Base-by-base conservation (phyloP, 768 basidiomycete genomes). In the Exidia glandulosa region DNA sequence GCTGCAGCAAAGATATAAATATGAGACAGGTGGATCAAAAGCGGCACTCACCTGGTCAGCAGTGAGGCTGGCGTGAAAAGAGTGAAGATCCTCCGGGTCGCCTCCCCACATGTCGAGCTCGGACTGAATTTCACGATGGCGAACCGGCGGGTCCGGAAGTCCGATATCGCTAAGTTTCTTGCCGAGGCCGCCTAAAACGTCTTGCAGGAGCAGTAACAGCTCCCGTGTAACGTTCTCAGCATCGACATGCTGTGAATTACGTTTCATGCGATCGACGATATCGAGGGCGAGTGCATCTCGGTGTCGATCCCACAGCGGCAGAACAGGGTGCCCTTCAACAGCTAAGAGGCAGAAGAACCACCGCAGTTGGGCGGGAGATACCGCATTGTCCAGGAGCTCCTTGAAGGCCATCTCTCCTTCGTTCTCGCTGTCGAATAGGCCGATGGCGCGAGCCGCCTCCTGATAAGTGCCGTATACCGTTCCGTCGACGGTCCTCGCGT, bases 341-440 rank as follows among this genome's bases (percentile, higher is more conserved):
- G 34, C 78, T 72, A 34, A 73, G 63, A 1, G 76, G 60, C 2
- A 77, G 61, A 55, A 75, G 70, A 19, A 72, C 68, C 63, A 78
- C 75, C 73, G 72, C 0, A 79, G 66, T 61, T 78, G 75, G 2
- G 59, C 56, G 0, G 76, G 77, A 0, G 76, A 74, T 4, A 63
- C 58, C 2, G 72, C 63, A 2, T 60, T 61, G 6, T 65, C 54
- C 0, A 77, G 61, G 1, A 72, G 75, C 56, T 79, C 76, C 2
- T 61, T 30, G 19, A 79, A 63, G 0, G 76, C 71, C 58, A 64
- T 67, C 3, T 65, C 60, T 0, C 61, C 72, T 61, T 71, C 68
- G 29, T 68, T 65, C 0, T 66, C 58, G 41, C 69, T 61, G 4
- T 59, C 63, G 34, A 70, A 67, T 3, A 71, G 57, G 2, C 69